Base-by-base conservation (phyloP, 2,329 filamentous ascomycete species). In the Blastomyces gilchristii region DNA sequence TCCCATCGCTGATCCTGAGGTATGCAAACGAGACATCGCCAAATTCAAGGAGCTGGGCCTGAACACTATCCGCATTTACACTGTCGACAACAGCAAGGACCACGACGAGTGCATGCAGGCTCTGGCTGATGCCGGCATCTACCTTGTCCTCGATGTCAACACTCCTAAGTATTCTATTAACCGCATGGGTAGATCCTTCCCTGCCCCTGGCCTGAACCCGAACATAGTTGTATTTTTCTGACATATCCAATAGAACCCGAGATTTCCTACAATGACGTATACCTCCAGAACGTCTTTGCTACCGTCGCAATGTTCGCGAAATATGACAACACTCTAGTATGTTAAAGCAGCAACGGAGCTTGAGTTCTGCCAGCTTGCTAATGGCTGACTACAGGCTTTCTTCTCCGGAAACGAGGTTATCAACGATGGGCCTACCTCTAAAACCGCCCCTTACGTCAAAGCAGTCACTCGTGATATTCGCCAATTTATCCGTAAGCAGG, bases 41-140 rank as follows among this genome's bases (percentile, higher is more conserved):
- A 81, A 90, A 74, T 96, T 96, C 85, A 84, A 90, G 80, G 84
- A 91, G 68, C 82, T 97, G 60, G 91, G 91, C 58, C 80, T 96
- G 78, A 97, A 97, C 82, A 91, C 91, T 34, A 82, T 97, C 73
- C 91, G 92, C 76, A 89, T 96, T 66, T 97, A 96, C 83, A 91
- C 88, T 18, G 87, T 95, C 68, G 92, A 97, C 81, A 96, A 96
- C 83, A 87, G 86, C 60, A 79, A 81, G 69, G 78, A 87, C 75
- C 92, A 97, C 78, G 87, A 92, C 70, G 83, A 85, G 66, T 97
- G 92, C 81, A 97, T 97, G 92, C 80, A 82, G 65, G 81, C 83
- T 56, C 82, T 96, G 65, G 87, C 85, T 61, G 88, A 89, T 71
- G 91, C 90, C 66, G 90, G 90, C 70, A 96, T 96, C 81, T 96